These are phyloP conservation scores for Punica granatum DNA, from an alignment of 345 rosid genomes.

Conservation along the genomic window DNA sequence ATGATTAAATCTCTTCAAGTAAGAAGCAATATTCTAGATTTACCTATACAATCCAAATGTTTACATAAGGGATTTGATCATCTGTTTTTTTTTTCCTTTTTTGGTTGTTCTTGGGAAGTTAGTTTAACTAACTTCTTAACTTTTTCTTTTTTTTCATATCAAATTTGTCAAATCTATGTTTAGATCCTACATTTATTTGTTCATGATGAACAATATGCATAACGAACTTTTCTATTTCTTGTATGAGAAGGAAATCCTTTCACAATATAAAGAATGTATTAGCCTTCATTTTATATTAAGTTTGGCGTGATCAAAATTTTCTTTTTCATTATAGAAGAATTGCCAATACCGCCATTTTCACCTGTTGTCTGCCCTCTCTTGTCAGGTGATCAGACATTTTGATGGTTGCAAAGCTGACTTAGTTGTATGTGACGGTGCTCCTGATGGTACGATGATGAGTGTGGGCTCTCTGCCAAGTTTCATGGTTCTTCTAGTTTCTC, in stretches of 20 bases:
- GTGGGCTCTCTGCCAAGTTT: not conserved
- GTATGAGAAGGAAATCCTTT: not conserved
- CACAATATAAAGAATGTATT: not conserved
- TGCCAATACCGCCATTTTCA: not conserved
- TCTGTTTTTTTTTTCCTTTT: not conserved
- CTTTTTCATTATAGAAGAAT: not conserved
- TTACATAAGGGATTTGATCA: not conserved
- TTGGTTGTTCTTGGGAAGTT: too few relatives aligned
- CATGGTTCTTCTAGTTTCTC: slow-evolving; percentile 1
- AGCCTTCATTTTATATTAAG: not conserved
- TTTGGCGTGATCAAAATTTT: not conserved
- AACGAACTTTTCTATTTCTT: not conserved
- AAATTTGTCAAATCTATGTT: not conserved
- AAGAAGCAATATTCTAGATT: too few relatives aligned
- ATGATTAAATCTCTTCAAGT: too few relatives aligned
- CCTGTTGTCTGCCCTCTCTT: not conserved
- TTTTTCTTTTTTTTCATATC: not conserved
- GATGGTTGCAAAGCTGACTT: slow-evolving; percentile 97
- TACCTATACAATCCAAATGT: too few relatives aligned
- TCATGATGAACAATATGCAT: not conserved
- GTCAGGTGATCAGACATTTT: slow-evolving; percentile 86
- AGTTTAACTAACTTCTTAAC: not conserved
- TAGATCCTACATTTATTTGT: not conserved
- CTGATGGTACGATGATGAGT: slow-evolving; percentile 57
- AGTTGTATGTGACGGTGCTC: slow-evolving; percentile 98